Conservation (phyloP, 768 basidiomycete species). For the Mycena maculata region DNA sequence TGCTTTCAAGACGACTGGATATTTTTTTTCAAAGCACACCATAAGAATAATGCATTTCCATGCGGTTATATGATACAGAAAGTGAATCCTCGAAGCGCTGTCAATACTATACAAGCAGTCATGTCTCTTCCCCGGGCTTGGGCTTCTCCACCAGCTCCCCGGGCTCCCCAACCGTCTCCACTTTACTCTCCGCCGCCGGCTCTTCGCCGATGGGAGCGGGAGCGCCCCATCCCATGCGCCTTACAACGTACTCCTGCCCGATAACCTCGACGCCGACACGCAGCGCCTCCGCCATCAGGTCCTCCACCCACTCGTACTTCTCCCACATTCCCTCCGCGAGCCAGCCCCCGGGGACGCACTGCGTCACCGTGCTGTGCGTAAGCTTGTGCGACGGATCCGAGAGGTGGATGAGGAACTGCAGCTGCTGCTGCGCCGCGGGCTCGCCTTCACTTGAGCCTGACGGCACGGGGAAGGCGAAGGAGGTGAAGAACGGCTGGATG, state of each 20-base stretch:
- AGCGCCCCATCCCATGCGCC: slow-evolving; percentile 84
- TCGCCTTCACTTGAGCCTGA: slow-evolving; percentile 40
- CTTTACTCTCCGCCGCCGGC: slow-evolving; percentile 23
- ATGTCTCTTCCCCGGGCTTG: slow-evolving; percentile 40
- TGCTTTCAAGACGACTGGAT: too few relatives aligned
- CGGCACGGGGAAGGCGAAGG: slow-evolving; percentile 56
- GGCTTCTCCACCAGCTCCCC: slow-evolving; percentile 35
- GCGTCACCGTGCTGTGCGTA: slow-evolving; percentile 81
- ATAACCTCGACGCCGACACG: slow-evolving; percentile 88
- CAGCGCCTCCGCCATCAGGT: slow-evolving; percentile 88
- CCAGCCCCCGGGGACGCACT: slow-evolving; percentile 88
- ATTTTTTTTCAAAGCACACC: too few relatives aligned
- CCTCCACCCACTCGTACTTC: slow-evolving; percentile 96
- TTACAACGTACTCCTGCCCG: slow-evolving; percentile 91
- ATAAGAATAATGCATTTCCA: too few relatives aligned
- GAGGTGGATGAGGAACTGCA: slow-evolving; percentile 79
- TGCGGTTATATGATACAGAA: slow-evolving; percentile 30
- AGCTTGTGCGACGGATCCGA: slow-evolving; percentile 86
- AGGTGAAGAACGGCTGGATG: slow-evolving; percentile 85
- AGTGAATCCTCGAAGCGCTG: neutral
- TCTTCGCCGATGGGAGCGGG: slow-evolving; percentile 41
- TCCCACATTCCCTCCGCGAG: slow-evolving; percentile 81
- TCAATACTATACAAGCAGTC: slow-evolving; percentile 49
- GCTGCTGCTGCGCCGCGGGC: slow-evolving; percentile 57
- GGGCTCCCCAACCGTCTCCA: slow-evolving; percentile 38